Base-by-base conservation (phyloP, 805 yeast genomes). In the Kazachstania africana region DNA sequence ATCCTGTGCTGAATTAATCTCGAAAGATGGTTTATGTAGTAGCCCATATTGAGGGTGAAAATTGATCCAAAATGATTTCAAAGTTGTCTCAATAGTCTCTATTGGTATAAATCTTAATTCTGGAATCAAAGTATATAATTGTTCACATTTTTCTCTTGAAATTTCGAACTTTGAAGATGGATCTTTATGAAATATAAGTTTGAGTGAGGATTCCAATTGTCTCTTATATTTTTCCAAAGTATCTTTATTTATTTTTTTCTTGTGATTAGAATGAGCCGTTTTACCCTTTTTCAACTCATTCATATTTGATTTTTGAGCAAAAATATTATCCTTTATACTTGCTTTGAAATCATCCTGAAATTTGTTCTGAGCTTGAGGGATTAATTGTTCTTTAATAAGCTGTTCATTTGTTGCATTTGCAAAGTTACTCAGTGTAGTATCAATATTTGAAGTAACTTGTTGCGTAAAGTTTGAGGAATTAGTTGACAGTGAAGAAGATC, bases 31-130 rank as follows among this genome's bases (percentile, higher is more conserved):
- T 27, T 59, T 59, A 36, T 67, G 72, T 23, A 67, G 35, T 16
- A 68, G 55, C 8, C 72, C 71, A 37, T 60, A 62, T 42, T 71
- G 77, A 4, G 72, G 66, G 50, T 67, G 82, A 50, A 62, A 74
- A 17, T 65, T 55, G 3, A 53, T 42, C 81, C 81, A 75, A 42
- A 70, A 75, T 6, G 55, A 46, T 22, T 42, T 44, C 21, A 52
- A 31, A 2, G 48, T 35, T 6, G 36, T 36, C 26, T 44, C 43
- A 17, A 52, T 27, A 10, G 37, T 33, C 4, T 29, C 23, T 13
- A 34, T 26, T 6, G 47, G 33, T 9, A 42, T 37, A 12, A 32
- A 32, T 14, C 36, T 36, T 16, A 48, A 24, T 15, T 47, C 56
- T 9, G 55, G 48, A 8, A 47, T 32, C 9, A 43, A 20, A 8